Conservation (phyloP, 2,329 filamentous ascomycete species). For the Emmonsiellopsis sp. region DNA sequence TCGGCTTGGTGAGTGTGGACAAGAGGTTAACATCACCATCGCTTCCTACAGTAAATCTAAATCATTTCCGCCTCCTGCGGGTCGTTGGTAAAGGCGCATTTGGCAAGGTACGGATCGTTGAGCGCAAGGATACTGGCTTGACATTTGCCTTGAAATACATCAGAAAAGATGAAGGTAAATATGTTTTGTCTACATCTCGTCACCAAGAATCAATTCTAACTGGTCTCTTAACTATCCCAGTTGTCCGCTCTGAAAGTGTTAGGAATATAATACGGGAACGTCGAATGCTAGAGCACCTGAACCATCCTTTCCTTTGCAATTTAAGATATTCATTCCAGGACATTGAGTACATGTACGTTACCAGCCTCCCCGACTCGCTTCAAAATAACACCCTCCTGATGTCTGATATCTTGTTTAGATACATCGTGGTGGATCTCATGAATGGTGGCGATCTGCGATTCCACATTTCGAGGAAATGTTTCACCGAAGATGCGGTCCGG, state of each 20-base stretch:
- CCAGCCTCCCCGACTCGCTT: background rate
- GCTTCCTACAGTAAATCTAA: constrained; percentile 67
- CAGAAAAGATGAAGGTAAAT: constrained; percentile 88
- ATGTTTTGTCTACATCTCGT: background rate
- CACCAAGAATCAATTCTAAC: constrained; percentile 9
- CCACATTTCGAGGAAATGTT: constrained; percentile 95
- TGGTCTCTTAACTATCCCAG: constrained; percentile 42
- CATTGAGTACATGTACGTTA: constrained; percentile 87
- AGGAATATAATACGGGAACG: constrained; percentile 96
- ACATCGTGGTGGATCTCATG: constrained; percentile 97
- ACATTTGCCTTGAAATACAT: constrained; percentile 98
- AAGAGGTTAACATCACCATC: constrained; percentile 1
- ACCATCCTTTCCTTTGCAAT: constrained; percentile 97
- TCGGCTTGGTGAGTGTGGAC: constrained; percentile 5
- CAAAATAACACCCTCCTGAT: no score
- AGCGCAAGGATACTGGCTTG: constrained; percentile 87
- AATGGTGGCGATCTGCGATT: constrained; percentile 93
- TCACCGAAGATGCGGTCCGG: constrained; percentile 90
- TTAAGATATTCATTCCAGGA: constrained; percentile 98
- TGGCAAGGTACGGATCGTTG: constrained; percentile 96
- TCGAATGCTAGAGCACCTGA: constrained; percentile 95
- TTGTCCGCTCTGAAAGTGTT: constrained; percentile 94
- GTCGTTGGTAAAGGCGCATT: constrained; percentile 97
- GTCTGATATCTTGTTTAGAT: constrained; percentile 40
- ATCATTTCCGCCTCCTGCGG: constrained; percentile 89